phyloP scores from a whole-genome alignment of 768 basidiomycete species.

The Podaxis mareebaensis region DNA sequence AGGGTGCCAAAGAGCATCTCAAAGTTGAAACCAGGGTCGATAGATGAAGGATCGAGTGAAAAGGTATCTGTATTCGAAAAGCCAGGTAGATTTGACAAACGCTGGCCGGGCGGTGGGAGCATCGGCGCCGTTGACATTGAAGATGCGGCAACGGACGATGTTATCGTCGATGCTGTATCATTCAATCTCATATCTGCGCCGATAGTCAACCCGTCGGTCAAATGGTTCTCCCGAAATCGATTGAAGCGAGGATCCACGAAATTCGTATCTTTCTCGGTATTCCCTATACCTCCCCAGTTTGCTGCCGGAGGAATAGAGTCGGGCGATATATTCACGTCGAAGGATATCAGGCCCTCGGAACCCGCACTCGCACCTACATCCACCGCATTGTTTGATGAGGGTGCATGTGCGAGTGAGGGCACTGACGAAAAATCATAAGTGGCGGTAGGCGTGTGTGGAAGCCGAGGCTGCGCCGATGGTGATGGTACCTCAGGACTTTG shows the following conservation, averaged over 20 bases:
- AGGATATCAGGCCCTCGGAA: too few relatives aligned
- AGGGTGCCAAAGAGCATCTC: too few relatives aligned
- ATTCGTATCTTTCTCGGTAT: background rate
- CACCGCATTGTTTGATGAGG: too few relatives aligned
- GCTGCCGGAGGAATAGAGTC: slow-evolving; percentile 24
- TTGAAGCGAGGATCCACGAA: background rate
- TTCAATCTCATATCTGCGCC: background rate
- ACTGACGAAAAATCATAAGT: too few relatives aligned
- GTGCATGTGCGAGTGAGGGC: too few relatives aligned
- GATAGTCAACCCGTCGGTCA: background rate
- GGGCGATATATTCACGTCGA: slow-evolving; percentile 20
- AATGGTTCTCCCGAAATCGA: background rate
- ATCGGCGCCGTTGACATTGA: background rate
- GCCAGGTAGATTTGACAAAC: too few relatives aligned
- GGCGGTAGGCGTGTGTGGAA: too few relatives aligned
- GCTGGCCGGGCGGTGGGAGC: background rate
- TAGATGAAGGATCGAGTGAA: too few relatives aligned
- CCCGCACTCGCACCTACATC: too few relatives aligned
- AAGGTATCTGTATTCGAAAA: too few relatives aligned
- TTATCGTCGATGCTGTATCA: background rate
- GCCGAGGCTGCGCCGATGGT: too few relatives aligned
- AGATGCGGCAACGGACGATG: background rate
- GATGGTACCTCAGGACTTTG: background rate
- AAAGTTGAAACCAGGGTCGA: too few relatives aligned
- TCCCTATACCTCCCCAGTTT: slow-evolving; percentile 37